These are phyloP conservation scores for Pyrrhoderma noxium DNA, from an alignment of 1,284 basidiomycete genomes.

Conservation along the genomic window DNA sequence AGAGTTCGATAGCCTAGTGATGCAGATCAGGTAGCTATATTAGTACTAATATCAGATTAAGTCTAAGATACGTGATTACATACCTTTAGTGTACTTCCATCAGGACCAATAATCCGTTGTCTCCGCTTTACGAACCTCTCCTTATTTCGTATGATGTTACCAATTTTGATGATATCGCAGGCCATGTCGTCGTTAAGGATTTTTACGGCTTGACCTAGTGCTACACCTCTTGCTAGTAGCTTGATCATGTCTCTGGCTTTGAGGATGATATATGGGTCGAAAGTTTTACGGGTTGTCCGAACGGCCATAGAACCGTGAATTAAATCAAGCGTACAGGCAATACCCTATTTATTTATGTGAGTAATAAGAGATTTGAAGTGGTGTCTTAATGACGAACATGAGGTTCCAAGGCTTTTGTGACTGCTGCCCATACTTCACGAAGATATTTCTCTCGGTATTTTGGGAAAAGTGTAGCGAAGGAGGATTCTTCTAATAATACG, in stretches of 20 bases:
- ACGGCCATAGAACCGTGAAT: conserved; percentile 98
- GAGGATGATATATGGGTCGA: conserved; percentile 92
- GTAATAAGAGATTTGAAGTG: background rate
- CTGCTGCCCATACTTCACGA: conserved; percentile 89
- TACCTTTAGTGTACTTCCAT: conserved; percentile 94
- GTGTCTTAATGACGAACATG: conserved; percentile 44
- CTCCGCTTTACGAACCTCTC: conserved; percentile 95
- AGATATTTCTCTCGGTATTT: conserved; percentile 98
- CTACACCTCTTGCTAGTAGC: conserved; percentile 87
- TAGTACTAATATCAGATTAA: conserved; percentile 6
- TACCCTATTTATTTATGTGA: conserved; percentile 46
- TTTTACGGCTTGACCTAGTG: conserved; percentile 79
- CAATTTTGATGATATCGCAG: conserved; percentile 98
- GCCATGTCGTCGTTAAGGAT: conserved; percentile 87
- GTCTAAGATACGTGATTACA: conserved; percentile 17
- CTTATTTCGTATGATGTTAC: conserved; percentile 90
- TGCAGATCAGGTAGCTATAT: background rate
- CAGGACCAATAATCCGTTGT: conserved; percentile 95
- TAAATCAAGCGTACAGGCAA: conserved; percentile 90
- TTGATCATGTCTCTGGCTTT: conserved; percentile 97
- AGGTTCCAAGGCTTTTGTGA: conserved; percentile 81
- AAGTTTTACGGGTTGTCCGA: conserved; percentile 93
- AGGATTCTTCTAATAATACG: conserved; percentile 91
- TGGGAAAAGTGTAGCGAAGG: conserved; percentile 96
- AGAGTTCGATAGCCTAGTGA: conserved; percentile 95